Base-by-base conservation (phyloP, 2,329 filamentous ascomycete genomes). In the Botrytis tulipae region DNA sequence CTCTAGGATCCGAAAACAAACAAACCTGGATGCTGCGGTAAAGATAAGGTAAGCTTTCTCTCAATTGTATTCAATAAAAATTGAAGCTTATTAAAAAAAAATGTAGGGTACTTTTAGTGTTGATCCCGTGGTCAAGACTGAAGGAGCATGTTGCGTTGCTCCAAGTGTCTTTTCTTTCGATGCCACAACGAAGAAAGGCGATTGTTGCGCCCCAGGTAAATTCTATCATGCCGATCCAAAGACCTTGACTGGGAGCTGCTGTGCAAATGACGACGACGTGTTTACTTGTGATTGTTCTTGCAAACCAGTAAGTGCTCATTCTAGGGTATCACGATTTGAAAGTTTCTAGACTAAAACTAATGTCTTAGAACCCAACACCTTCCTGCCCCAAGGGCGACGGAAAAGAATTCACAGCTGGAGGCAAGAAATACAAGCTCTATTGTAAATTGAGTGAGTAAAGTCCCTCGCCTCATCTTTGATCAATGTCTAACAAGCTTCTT, bases 251-350 rank as follows among this genome's bases (percentile, higher is more conserved):
- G 66, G 66, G 0, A 69, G 66, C 66, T 69, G 66, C 18, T 69
- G 66, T 44, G n/a, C 48, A 16, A 69, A 69, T 4, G 22, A 51
- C 35, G 66, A 69, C 42, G 66, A 69, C 32, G 66, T 69, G 35
- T 69, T 42, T 44, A 69, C 66, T 20, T 69, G 66, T 57, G 66
- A 69, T n/a, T 69, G 66, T 42, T 69, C 66, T 69, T 69, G 66
- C 66, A 69, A 69, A n/a, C 51, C 51, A n/a, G 66, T 69, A 32
- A 57, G 48, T 69, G 12, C 29, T 42, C 20, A 16, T 20, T 22
- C 7, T 4, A 32, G 37, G 22, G 1, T 22, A 4, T 32, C 6
- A 7, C 9, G 3, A 12, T 10, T 16, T 5, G 25, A 32, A 7
- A 16, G 22, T 14, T 22, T 40, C 22, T 14, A n/a, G 54, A 69